These are phyloP conservation scores for Microbotryum lychnidis-dioicae DNA, from an alignment of 1,284 basidiomycete species.

Conservation along the genomic window DNA sequence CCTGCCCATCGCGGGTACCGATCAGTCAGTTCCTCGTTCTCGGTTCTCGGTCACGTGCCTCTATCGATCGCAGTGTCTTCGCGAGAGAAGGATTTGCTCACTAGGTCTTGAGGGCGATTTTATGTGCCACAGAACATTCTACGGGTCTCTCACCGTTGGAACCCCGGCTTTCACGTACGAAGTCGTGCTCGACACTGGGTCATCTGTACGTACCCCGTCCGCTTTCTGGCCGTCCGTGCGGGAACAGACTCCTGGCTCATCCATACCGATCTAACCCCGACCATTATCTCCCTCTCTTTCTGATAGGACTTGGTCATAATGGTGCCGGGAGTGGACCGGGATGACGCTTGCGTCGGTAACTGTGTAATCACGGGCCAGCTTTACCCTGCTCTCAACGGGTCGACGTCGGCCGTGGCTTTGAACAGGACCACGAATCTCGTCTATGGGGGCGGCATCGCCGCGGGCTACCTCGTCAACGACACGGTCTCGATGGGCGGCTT, in stretches of 20 bases:
- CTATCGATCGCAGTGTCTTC: too few relatives aligned
- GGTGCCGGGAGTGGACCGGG: too few relatives aligned
- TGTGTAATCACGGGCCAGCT: not conserved
- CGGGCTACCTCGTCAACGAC: not conserved
- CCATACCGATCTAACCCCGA: not conserved
- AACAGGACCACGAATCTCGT: not conserved
- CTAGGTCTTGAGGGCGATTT: too few relatives aligned
- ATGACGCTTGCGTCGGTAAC: not conserved
- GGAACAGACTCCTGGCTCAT: not conserved
- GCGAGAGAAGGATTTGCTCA: too few relatives aligned
- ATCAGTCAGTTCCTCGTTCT: too few relatives aligned
- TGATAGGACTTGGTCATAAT: too few relatives aligned
- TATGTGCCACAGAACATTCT: too few relatives aligned
- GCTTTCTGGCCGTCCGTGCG: not conserved
- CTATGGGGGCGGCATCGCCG: not conserved
- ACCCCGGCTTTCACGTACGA: not conserved
- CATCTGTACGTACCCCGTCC: not conserved
- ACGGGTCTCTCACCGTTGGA: not conserved
- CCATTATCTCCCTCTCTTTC: too few relatives aligned
- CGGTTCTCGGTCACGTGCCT: too few relatives aligned
- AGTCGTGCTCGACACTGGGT: conserved; percentile 1
- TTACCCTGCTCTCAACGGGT: not conserved
- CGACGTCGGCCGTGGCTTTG: not conserved
- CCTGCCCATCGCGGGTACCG: too few relatives aligned
- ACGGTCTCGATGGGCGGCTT: not conserved